These are phyloP conservation scores for Anthoceros angustus DNA, from an alignment of 225 moss, liverwort and hornwort genomes.

Conservation along the genomic window DNA sequence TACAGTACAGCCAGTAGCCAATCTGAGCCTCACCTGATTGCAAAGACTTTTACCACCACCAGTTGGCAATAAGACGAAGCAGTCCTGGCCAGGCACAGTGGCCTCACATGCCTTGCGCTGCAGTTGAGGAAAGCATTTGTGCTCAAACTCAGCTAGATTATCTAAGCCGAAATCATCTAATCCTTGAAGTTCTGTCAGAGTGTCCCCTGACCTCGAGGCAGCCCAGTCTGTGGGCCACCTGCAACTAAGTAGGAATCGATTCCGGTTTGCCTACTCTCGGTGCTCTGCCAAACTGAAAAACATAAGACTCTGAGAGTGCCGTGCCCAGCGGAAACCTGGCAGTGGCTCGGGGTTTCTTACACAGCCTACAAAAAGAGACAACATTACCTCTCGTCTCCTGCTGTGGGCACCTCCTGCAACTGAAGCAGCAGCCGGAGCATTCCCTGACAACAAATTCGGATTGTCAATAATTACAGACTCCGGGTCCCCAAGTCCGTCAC, in stretches of 20 bases:
- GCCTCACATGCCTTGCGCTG: conserved; percentile 28
- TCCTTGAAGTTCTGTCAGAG: conserved; percentile 11
- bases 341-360: too few relatives aligned
- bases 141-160: conserved; percentile 21
- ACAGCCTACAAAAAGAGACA: background rate
- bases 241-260: background rate
- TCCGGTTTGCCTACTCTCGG: background rate
- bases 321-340: too few relatives aligned
- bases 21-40: conserved; percentile 17
- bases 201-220: background rate
- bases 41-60: conserved; percentile 37
- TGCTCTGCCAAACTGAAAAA: background rate
- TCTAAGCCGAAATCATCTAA: conserved; percentile 26
- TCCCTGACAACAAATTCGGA: background rate
- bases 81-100: conserved; percentile 28
- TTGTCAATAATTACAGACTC: background rate
- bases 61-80: conserved; percentile 34
- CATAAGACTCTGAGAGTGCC: background rate
- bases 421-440: background rate
- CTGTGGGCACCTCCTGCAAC: background rate
- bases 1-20: background rate
- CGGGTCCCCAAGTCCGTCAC: too few relatives aligned
- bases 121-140: conserved; percentile 19
- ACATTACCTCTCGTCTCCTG: background rate
- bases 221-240: conserved; percentile 7